Evolutionary conservation across 768 basidiomycete species (phyloP).

Genomic region (Hericium rajendrae): DNA sequence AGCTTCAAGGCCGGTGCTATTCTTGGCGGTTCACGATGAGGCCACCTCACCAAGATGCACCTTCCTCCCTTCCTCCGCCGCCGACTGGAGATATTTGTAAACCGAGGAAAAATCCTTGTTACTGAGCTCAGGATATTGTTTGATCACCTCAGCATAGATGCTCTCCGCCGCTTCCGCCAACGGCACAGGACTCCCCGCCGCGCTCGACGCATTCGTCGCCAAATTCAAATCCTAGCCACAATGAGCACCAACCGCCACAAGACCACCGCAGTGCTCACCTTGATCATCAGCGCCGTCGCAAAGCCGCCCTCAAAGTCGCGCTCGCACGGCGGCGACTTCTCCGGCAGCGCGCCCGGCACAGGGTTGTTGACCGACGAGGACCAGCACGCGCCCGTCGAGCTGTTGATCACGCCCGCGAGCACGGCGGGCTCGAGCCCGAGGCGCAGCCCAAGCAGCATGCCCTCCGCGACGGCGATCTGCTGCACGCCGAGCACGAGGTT

Average conservation of each 20-base stretch:
- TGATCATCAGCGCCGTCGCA: constrained; percentile 74
- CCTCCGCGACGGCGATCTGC: constrained; percentile 81
- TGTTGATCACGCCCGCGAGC: constrained; percentile 79
- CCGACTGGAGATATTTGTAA: constrained; percentile 48
- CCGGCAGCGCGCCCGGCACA: constrained; percentile 62
- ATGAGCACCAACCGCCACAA: background rate
- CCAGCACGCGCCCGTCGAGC: constrained; percentile 78
- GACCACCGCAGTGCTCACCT: constrained; percentile 33
- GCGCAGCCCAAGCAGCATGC: constrained; percentile 77
- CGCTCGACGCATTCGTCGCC: constrained; percentile 53
- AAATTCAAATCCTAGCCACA: constrained; percentile 69
- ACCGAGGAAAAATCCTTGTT: constrained; percentile 77
- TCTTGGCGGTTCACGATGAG: background rate
- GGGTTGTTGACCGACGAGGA: constrained; percentile 82
- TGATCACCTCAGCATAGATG: constrained; percentile 50
- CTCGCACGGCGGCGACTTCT: constrained; percentile 73
- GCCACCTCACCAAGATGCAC: background rate
- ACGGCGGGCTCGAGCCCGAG: constrained; percentile 72
- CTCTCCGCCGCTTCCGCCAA: constrained; percentile 54
- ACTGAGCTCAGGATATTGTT: constrained; percentile 47
- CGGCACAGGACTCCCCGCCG: constrained; percentile 43
- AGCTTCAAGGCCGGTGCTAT: background rate
- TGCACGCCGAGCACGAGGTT: constrained; percentile 48
- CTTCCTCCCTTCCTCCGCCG: constrained; percentile 11
- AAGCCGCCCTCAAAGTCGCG: constrained; percentile 81